Evolutionary conservation across 192 early-diverging fungal species (phyloP), one percentile per base, ranked within the genome.

Genomic region (Coemansia sp.): DNA sequence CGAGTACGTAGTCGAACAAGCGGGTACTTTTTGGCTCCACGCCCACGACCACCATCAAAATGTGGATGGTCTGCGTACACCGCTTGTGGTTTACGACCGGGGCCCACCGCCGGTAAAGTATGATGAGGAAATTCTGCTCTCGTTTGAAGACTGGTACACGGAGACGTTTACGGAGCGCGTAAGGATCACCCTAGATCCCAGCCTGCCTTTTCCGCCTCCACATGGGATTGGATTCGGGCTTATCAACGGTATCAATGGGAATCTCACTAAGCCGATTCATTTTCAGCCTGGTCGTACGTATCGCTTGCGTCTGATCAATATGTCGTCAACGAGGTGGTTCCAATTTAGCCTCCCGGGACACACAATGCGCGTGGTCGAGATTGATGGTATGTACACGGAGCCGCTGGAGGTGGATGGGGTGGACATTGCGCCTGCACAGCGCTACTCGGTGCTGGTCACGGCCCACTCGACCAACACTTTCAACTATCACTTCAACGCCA

Each of bases 1-100:
- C 66, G 77, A 76, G 11, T 87, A 89, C 66, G 62, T 76, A 9
- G 64, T 89, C 11, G 64, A 82, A 29, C 90, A 95, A 67, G 67
- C 84, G 25, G 94, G 94, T 32, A 93, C 91, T 10, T 94, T 86
- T 77, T 96, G 94, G 94, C 77, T 90, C 31, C 93, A 94, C 62
- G 83, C 82, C 34, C 93, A 94, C 69, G 76, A 70, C 63, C 67
- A 69, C 41, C 85, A 78, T 21, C 91, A 94, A 70, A 93, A 92
- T 65, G 86, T 89, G 15, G 93, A 95, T 63, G 92, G 93, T 34
- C 77, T 93, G 62, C 87, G 90, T 46, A 79, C 84, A 0, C 82
- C 92, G 8, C 58, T 95, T n/a, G 81, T 93, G 44, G 78, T 95
- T 50, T 73, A 89, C 39, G 84, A 89, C 71, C 72, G 70, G 14